phyloP scores from a whole-genome alignment of 2,329 filamentous ascomycete genomes.

The Cercospora janseana region DNA sequence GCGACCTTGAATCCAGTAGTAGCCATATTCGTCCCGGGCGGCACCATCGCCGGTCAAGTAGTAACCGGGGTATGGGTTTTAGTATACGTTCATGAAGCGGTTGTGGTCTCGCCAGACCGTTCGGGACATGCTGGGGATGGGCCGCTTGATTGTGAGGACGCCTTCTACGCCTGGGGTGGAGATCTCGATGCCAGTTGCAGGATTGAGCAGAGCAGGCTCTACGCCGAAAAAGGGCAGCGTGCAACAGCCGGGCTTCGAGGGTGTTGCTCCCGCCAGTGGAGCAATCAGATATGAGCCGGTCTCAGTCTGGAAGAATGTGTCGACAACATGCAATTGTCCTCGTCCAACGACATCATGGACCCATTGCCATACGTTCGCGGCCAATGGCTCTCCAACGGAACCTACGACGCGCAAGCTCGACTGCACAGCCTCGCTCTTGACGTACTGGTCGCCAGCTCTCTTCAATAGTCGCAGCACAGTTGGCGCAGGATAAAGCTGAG shows the following conservation, averaged over 20 bases:
- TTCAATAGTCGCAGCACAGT: slow-evolving; percentile 79
- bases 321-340: slow-evolving; percentile 85
- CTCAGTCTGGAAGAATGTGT: slow-evolving; percentile 99
- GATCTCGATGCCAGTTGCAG: slow-evolving; percentile 87
- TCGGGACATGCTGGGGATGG: slow-evolving; percentile 96
- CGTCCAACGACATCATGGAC: slow-evolving; percentile 88
- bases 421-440: slow-evolving; percentile 97
- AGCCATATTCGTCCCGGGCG: slow-evolving; percentile 76
- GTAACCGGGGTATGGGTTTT: slow-evolving; percentile 95
- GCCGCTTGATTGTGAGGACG: slow-evolving; percentile 90
- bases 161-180: slow-evolving; percentile 92
- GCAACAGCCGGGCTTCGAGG: slow-evolving; percentile 92
- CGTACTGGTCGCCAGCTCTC: slow-evolving; percentile 74
- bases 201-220: slow-evolving; percentile 93
- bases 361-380: slow-evolving; percentile 99
- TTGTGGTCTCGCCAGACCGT: slow-evolving; percentile 97
- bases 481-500: slow-evolving; percentile 78
- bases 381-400: slow-evolving; percentile 94
- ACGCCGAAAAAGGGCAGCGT: slow-evolving; percentile 97
- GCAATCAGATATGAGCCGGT: slow-evolving; percentile 94
- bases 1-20: slow-evolving; percentile 57
- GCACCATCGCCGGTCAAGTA: slow-evolving; percentile 94
- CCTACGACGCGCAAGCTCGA: slow-evolving; percentile 84
- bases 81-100: slow-evolving; percentile 96
- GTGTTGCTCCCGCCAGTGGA: slow-evolving; percentile 84